A percentile compares a stretch with the other conserved stretches of the same genome.
These are phyloP conservation scores for Talaromyces verruculosus DNA, from an alignment of 2,329 filamentous ascomycete species.

Conservation along the genomic window DNA sequence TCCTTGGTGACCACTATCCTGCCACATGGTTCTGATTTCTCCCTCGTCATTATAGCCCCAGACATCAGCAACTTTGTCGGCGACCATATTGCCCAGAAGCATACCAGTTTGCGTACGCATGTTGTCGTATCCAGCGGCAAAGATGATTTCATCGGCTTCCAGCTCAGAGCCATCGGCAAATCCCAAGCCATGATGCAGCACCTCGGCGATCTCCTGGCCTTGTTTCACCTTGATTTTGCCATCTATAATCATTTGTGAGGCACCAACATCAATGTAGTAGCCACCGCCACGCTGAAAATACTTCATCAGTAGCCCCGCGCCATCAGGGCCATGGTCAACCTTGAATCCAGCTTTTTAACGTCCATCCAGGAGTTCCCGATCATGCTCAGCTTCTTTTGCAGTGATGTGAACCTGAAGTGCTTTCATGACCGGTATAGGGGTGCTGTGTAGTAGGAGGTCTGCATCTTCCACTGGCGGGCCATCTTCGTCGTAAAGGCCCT, in stretches of 20 bases:
- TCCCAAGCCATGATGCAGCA: constrained; percentile 51
- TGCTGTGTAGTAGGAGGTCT: constrained; percentile 52
- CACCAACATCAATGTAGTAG: constrained; percentile 70
- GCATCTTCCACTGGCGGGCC: constrained; percentile 64
- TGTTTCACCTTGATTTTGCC: constrained; percentile 66
- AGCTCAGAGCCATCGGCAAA: constrained; percentile 58
- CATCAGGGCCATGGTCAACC: constrained; percentile 58
- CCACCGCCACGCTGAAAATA: constrained; percentile 67
- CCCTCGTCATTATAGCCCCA: constrained; percentile 61
- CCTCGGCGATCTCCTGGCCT: constrained; percentile 56
- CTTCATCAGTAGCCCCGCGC: constrained; percentile 59
- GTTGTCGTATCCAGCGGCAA: constrained; percentile 66
- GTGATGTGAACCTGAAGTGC: constrained; percentile 50
- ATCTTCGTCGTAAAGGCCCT: constrained; percentile 49
- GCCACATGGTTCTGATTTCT: constrained; percentile 58
- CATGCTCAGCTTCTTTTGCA: constrained; percentile 31
- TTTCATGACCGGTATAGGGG: constrained; percentile 27
- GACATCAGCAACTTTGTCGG: constrained; percentile 56
- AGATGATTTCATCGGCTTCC: constrained; percentile 62
- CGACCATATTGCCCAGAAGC: constrained; percentile 62
- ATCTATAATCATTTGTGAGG: constrained; percentile 60
- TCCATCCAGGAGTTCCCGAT: constrained; percentile 41
- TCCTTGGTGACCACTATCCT: constrained; percentile 59
- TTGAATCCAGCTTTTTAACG: constrained; percentile 61
- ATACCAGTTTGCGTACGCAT: constrained; percentile 63